Conservation (phyloP, 148 eudicot genomes). For the Cornus suecica region DNA sequence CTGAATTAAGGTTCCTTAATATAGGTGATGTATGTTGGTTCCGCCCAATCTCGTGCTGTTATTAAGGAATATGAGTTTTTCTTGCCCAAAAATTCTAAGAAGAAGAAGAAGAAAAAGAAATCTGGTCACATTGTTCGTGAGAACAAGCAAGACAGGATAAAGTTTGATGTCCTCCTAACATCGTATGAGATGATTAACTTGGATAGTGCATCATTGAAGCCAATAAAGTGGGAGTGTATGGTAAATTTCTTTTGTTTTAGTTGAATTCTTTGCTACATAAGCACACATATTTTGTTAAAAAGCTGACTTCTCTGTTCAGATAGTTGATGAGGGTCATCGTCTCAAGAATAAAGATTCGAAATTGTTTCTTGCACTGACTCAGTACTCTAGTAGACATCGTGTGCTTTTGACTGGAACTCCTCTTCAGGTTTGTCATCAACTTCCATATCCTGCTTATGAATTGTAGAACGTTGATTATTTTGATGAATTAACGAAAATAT, state of each 20-base stretch:
- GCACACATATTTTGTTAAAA: conserved; percentile 1
- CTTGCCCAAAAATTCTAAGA: conserved; percentile 64
- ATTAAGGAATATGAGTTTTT: conserved; percentile 86
- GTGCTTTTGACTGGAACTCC: conserved; percentile 97
- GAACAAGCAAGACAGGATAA: conserved; percentile 86
- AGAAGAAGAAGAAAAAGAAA: conserved; percentile 89
- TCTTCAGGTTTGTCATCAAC: conserved; percentile 68
- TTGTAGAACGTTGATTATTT: neutral
- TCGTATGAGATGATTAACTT: conserved; percentile 95
- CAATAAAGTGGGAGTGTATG: conserved; percentile 96
- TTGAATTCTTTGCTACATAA: conserved; percentile 7
- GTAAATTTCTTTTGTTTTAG: conserved; percentile 34
- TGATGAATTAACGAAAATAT: no score
- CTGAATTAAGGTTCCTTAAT: conserved; percentile 16
- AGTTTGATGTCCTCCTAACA: conserved; percentile 91
- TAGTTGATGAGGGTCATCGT: conserved; percentile 99
- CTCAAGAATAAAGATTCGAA: conserved; percentile 98
- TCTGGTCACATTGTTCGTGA: conserved; percentile 52
- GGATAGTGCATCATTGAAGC: conserved; percentile 72
- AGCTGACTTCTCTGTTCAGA: conserved; percentile 40
- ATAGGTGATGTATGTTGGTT: conserved; percentile 98
- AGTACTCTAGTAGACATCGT: conserved; percentile 73
- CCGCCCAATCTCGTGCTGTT: conserved; percentile 73
- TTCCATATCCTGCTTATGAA: neutral
- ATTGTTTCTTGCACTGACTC: conserved; percentile 72